phyloP scores from a whole-genome alignment of 2,329 filamentous ascomycete genomes.

The Aspergillus fischeri region DNA sequence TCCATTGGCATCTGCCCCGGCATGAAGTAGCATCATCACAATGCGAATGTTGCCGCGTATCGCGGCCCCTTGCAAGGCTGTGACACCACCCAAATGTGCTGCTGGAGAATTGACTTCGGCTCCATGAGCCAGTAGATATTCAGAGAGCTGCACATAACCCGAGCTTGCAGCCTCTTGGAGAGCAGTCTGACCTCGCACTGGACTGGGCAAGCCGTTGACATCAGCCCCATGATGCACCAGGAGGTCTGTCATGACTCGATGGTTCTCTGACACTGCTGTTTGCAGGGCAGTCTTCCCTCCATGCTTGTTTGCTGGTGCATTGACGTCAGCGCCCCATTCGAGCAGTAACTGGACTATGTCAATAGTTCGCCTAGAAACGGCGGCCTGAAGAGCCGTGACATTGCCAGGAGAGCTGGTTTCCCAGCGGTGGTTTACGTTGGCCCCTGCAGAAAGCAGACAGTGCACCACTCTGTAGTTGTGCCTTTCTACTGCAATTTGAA shows the following conservation, averaged over 20 bases:
- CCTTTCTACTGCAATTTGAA: conserved; percentile 10
- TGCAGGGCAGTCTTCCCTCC: conserved; percentile 12
- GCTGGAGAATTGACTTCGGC: conserved; percentile 16
- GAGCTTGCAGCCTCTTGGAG: not conserved
- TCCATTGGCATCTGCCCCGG: conserved; percentile 23
- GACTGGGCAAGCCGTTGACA: conserved; percentile 18
- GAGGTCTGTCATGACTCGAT: conserved; percentile 5
- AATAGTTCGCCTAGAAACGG: conserved; percentile 5
- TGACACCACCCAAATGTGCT: conserved; percentile 8
- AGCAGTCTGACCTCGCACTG: conserved; percentile 9
- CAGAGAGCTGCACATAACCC: not conserved
- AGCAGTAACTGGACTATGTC: conserved; percentile 19
- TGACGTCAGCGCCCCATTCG: conserved; percentile 20
- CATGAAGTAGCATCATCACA: conserved; percentile 14
- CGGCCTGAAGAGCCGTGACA: conserved; percentile 12
- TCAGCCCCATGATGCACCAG: conserved; percentile 15
- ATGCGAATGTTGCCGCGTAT: conserved; percentile 14
- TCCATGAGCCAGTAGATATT: conserved; percentile 13
- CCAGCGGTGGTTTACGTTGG: conserved; percentile 7
- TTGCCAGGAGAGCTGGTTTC: not conserved
- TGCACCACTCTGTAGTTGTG: conserved; percentile 10
- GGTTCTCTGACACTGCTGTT: conserved; percentile 5
- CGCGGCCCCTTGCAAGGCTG: conserved; percentile 23
- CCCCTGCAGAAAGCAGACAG: conserved; percentile 12
- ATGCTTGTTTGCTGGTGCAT: conserved; percentile 10